A percentile compares a stretch with the other conserved stretches of the same genome.
Conservation (phyloP, 2,329 filamentous ascomycete species). For the Alternaria infectoria region DNA sequence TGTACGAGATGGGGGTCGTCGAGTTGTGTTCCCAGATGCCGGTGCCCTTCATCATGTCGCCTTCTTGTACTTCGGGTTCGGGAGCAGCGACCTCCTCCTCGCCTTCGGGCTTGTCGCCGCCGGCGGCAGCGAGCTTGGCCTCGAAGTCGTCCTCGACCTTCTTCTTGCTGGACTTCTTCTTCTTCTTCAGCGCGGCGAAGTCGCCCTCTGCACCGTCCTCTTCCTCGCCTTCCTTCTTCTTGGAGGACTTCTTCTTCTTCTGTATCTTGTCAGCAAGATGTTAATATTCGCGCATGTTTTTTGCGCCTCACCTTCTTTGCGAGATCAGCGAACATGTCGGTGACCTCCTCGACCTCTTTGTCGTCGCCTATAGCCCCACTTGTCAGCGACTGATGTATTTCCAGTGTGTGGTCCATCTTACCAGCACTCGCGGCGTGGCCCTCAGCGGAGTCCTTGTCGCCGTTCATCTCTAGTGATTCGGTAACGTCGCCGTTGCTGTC, state of each 20-base stretch:
- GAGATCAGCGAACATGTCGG: conserved; percentile 67
- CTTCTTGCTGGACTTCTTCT: conserved; percentile 79
- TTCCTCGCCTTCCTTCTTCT: conserved; percentile 63
- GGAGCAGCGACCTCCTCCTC: conserved; percentile 57
- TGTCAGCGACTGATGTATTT: conserved; percentile 24
- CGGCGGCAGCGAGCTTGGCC: conserved; percentile 68
- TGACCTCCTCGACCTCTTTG: conserved; percentile 69
- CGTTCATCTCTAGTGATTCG: conserved; percentile 72
- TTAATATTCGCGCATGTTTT: background rate
- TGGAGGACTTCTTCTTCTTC: conserved; percentile 70
- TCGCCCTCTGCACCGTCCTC: conserved; percentile 60
- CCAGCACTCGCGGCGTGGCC: conserved; percentile 62
- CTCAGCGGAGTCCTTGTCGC: conserved; percentile 80
- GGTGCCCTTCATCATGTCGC: conserved; percentile 85
- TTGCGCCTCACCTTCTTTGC: conserved; percentile 64
- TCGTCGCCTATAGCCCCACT: conserved; percentile 49
- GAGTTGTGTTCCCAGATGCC: conserved; percentile 89
- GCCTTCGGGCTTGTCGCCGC: conserved; percentile 59
- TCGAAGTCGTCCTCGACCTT: conserved; percentile 68
- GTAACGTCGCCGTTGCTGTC: conserved; percentile 87
- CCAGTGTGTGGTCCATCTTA: conserved; percentile 21
- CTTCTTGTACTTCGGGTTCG: conserved; percentile 63
- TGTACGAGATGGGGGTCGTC: conserved; percentile 79
- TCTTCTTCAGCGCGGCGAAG: conserved; percentile 76
- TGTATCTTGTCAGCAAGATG: conserved; percentile 13